phyloP scores from a whole-genome alignment of 1,284 basidiomycete genomes.

The Volvariella volvacea region DNA sequence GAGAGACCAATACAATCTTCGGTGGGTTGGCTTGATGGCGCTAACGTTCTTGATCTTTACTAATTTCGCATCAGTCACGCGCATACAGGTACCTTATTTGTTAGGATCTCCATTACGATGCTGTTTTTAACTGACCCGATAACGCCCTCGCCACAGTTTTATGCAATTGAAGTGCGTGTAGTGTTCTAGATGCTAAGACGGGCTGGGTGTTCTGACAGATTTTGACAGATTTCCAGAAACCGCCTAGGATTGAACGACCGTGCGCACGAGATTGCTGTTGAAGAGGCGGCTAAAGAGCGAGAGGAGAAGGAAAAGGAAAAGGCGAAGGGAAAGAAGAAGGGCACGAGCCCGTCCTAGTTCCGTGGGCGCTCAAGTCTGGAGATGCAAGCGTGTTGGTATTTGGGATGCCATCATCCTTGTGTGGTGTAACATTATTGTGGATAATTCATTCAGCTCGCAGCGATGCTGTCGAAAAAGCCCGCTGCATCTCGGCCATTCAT shows the following conservation, averaged over 20 bases:
- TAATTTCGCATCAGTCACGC: constrained; percentile 43
- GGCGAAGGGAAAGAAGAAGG: constrained; percentile 2
- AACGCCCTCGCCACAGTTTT: constrained; percentile 53
- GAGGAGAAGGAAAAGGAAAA: constrained; percentile 6
- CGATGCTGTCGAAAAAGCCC: too few relatives aligned
- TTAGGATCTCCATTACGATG: not conserved
- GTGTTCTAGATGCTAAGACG: not conserved
- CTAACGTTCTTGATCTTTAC: not conserved
- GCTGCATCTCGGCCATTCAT: too few relatives aligned
- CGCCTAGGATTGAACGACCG: constrained; percentile 86
- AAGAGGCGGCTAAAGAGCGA: constrained; percentile 6
- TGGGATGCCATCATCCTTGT: too few relatives aligned
- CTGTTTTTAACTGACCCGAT: constrained; percentile 12
- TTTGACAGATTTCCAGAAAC: constrained; percentile 82
- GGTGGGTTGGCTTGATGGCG: constrained; percentile 40
- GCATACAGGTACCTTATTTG: constrained; percentile 55
- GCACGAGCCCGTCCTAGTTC: not conserved
- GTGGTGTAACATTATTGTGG: too few relatives aligned
- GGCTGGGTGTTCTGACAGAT: not conserved
- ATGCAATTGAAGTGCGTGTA: constrained; percentile 40
- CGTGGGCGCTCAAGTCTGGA: too few relatives aligned
- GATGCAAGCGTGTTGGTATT: too few relatives aligned
- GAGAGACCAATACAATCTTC: constrained; percentile 92
- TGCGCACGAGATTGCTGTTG: constrained; percentile 46
- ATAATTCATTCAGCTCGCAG: too few relatives aligned